Evolutionary conservation across 1,139 yeast genomes (phyloP).

Genomic region (Debaryomyces singareniensis): DNA sequence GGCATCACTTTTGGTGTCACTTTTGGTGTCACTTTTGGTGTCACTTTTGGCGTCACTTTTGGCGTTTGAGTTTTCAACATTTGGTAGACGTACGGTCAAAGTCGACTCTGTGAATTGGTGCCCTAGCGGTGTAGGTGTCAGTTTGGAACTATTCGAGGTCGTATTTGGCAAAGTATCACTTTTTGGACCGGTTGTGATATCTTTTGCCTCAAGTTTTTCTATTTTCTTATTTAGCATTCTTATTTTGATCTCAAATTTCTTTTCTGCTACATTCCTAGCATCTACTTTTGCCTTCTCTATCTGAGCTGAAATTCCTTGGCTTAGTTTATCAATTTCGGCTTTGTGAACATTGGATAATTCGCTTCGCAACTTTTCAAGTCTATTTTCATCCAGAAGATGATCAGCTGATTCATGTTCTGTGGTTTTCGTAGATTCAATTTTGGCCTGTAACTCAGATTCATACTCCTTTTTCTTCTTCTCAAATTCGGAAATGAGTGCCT

Average conservation of each 20-base stretch:
- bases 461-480: constrained; percentile 15
- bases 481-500: constrained; percentile 10
- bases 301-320: constrained; percentile 20
- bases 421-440: constrained; percentile 7
- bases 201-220: constrained; percentile 14
- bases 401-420: constrained; percentile 6
- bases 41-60: constrained; percentile 4
- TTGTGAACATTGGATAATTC: constrained; percentile 13
- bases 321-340: constrained; percentile 19
- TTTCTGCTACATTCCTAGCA: constrained; percentile 28
- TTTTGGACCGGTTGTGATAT: not conserved
- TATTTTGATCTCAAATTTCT: constrained; percentile 35
- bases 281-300: constrained; percentile 26
- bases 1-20: no score
- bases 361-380: constrained; percentile 2
- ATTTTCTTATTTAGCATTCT: constrained; percentile 39
- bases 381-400: constrained; percentile 4
- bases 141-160: not conserved
- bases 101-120: constrained; percentile 25
- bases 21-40: constrained; percentile 2
- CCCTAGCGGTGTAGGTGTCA: constrained; percentile 10
- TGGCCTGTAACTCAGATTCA: constrained; percentile 6
- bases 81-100: constrained; percentile 26
- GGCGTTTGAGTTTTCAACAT: constrained; percentile 8
- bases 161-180: constrained; percentile 3